These are phyloP conservation scores for Hyphodiscus sp. DNA, from an alignment of 2,329 filamentous ascomycete genomes.

Conservation along the genomic window DNA sequence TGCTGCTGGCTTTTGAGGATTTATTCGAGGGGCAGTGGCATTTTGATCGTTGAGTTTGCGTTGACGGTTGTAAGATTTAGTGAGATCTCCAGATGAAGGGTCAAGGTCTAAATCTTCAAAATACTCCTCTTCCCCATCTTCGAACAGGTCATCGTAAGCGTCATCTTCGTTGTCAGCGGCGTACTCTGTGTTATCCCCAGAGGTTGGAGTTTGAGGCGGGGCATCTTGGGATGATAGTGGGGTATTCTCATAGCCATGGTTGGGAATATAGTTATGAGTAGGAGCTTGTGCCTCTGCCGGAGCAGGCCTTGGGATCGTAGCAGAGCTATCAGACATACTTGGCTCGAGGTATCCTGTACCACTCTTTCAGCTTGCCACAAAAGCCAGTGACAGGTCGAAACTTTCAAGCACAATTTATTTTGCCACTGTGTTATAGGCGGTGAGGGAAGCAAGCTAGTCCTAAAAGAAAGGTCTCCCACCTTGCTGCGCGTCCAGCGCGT, in stretches of 20 bases:
- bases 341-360: not conserved
- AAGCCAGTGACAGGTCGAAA: not conserved
- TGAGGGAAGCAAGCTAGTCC: not conserved
- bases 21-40: conserved; percentile 55
- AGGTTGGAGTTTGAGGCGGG: conserved; percentile 27
- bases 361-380: not conserved
- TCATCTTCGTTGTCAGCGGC: conserved; percentile 35
- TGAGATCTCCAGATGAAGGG: conserved; percentile 60
- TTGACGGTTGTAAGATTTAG: conserved; percentile 81
- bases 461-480: not conserved
- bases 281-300: conserved; percentile 39
- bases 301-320: conserved; percentile 14
- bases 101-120: conserved; percentile 50
- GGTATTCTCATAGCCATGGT: conserved; percentile 40
- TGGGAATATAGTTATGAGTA: conserved; percentile 41
- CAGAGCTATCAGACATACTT: conserved; percentile 15
- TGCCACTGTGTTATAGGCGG: not conserved
- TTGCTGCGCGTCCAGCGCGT: not conserved
- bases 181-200: conserved; percentile 27
- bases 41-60: conserved; percentile 52
- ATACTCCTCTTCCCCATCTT: conserved; percentile 58
- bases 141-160: conserved; percentile 40
- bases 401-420: not conserved
- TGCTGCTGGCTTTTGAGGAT: conserved; percentile 69
- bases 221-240: conserved; percentile 27